These are phyloP conservation scores for Aspergillus avenaceus DNA, from an alignment of 495 filamentous ascomycete genomes.

Conservation along the genomic window DNA sequence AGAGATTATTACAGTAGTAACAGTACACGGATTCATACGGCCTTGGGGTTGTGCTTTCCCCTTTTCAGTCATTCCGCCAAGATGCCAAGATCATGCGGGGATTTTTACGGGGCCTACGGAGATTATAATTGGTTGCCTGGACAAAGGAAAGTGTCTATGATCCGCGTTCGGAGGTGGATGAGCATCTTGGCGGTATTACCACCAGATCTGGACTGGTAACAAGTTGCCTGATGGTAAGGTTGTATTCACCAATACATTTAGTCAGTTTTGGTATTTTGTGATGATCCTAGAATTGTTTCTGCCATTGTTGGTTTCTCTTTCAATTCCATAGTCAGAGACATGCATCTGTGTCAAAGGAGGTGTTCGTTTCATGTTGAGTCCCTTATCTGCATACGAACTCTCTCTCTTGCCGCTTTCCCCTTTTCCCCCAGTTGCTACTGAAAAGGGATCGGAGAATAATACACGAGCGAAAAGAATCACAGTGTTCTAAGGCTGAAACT, in stretches of 20 bases:
- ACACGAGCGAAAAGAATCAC: too few relatives aligned
- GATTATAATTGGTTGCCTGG: slow-evolving; percentile 14
- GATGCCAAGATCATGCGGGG: slow-evolving; percentile 31
- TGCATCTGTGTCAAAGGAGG: too few relatives aligned
- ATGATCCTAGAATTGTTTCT: neutral
- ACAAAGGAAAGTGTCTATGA: slow-evolving; percentile 12
- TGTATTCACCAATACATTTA: neutral
- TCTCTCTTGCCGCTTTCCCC: too few relatives aligned
- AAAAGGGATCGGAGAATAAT: too few relatives aligned
- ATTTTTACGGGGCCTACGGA: slow-evolving; percentile 5
- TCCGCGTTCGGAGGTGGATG: slow-evolving; percentile 23
- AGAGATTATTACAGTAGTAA: neutral
- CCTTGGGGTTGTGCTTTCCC: neutral
- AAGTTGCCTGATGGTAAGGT: neutral
- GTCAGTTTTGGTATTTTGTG: neutral
- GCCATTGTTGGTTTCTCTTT: too few relatives aligned
- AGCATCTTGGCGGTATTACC: slow-evolving; percentile 17
- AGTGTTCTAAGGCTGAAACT: neutral
- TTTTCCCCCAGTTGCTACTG: too few relatives aligned
- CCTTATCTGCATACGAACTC: too few relatives aligned
- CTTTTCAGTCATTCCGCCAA: slow-evolving; percentile 22
- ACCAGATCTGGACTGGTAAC: neutral
- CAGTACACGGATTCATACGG: neutral
- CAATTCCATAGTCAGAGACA: too few relatives aligned
- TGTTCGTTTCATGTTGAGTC: too few relatives aligned